Conservation (phyloP, 2,329 filamentous ascomycete genomes). For the Ophiostoma sp. region DNA sequence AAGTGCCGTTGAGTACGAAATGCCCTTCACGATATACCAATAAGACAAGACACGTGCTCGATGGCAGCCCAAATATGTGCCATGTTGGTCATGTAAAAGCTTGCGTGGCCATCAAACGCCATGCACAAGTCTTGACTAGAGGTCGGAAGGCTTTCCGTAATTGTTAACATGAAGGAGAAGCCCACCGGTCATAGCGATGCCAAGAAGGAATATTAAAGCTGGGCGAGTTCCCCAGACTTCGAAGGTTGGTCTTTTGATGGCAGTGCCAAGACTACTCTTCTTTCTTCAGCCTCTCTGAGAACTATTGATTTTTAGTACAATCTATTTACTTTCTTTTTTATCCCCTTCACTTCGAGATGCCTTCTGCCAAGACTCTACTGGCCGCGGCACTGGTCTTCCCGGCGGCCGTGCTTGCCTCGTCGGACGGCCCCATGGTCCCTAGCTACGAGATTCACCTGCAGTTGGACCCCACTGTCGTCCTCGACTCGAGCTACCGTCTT, state of each 20-base stretch:
- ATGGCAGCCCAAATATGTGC: too few species aligned
- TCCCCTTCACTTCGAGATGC: neutral
- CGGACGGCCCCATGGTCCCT: conserved; percentile 32
- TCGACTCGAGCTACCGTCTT: conserved; percentile 37
- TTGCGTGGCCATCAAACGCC: neutral
- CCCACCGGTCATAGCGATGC: neutral
- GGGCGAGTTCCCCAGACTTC: neutral
- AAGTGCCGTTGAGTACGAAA: neutral
- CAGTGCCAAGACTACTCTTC: neutral
- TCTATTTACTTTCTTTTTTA: neutral
- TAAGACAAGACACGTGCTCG: neutral
- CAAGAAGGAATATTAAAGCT: neutral
- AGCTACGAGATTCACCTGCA: conserved; percentile 41
- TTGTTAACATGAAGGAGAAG: neutral
- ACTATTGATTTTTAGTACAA: neutral
- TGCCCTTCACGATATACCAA: neutral
- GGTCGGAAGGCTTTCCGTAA: too few species aligned
- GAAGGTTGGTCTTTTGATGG: neutral
- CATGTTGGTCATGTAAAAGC: neutral
- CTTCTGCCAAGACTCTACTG: neutral
- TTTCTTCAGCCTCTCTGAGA: neutral
- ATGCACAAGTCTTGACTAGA: neutral
- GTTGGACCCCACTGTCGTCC: conserved; percentile 37
- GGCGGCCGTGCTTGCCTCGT: neutral
- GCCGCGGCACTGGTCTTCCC: conserved; percentile 1